Evolutionary conservation across 139 green algal genomes (phyloP).

Genomic region (Chlamydomonas schloesseri): DNA sequence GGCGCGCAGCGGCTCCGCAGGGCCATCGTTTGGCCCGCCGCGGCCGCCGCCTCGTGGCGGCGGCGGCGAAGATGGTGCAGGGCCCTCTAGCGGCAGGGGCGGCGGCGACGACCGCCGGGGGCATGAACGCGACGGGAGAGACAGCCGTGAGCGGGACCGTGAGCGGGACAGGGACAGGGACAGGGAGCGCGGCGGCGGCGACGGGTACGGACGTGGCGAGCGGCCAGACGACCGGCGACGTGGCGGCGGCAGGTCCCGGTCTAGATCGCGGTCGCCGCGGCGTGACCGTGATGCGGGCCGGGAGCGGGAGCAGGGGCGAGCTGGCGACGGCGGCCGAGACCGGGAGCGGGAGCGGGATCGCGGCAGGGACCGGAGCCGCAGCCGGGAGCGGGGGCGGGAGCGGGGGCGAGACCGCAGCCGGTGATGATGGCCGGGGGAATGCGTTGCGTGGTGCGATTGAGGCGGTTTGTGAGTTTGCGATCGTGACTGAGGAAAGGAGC

Average conservation of each 20-base stretch:
- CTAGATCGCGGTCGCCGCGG: no score
- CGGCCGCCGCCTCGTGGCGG: not conserved
- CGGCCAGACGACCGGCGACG: no score
- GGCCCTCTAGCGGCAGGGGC: not conserved
- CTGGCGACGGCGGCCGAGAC: not conserved
- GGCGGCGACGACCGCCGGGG: not conserved
- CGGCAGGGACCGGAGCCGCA: no score
- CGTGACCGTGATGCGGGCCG: not conserved
- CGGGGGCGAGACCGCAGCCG: no score
- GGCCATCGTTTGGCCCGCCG: slow-evolving; percentile 21
- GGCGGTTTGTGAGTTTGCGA: no score
- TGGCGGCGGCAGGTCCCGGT: not conserved
- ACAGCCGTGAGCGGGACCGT: not conserved
- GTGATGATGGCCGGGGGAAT: no score
- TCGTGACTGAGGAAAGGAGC: no score
- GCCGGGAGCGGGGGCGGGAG: no score
- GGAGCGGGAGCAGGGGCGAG: not conserved
- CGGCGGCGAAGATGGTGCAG: not conserved
- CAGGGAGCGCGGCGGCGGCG: not conserved
- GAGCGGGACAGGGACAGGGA: not conserved
- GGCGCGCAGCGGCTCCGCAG: not conserved
- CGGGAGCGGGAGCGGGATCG: not conserved
- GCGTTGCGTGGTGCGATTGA: no score
- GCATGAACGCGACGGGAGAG: not conserved
- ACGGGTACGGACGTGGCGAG: not conserved